A percentile compares a stretch with the other conserved stretches of the same genome.
Evolutionary conservation across 164 flowering plant species (phyloP).

Genomic region (Platanus orientalis): DNA sequence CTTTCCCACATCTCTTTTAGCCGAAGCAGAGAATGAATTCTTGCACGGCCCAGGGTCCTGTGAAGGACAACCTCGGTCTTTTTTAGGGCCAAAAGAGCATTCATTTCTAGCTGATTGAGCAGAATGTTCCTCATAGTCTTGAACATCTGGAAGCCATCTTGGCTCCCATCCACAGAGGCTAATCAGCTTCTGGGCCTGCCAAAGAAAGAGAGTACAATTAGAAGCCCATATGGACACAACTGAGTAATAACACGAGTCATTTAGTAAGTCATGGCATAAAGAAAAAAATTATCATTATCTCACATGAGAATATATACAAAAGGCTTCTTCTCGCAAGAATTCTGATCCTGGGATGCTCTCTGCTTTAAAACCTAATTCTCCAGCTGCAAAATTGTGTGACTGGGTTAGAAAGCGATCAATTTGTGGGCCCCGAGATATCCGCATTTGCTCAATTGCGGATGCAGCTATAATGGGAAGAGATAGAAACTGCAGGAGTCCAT

Average conservation of each 20-base stretch:
- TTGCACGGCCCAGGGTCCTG: conserved; percentile 56
- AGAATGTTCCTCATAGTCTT: conserved; percentile 95
- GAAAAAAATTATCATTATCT: conserved; percentile 18
- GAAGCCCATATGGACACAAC: background rate
- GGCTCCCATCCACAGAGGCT: conserved; percentile 99
- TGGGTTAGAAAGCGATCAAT: conserved; percentile 74
- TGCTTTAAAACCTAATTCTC: conserved; percentile 52
- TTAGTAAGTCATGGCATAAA: conserved; percentile 4
- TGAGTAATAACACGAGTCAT: background rate
- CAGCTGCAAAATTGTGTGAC: conserved; percentile 29
- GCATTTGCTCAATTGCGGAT: conserved; percentile 76
- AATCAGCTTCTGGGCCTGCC: conserved; percentile 89
- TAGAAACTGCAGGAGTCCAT: conserved; percentile 84
- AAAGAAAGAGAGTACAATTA: conserved; percentile 13
- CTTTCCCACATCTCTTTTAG: conserved; percentile 43
- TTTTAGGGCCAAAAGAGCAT: conserved; percentile 58
- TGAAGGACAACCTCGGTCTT: conserved; percentile 30
- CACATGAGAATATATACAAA: conserved; percentile 56
- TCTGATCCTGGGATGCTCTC: conserved; percentile 51
- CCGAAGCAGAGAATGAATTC: conserved; percentile 50
- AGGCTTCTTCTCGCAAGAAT: conserved; percentile 44
- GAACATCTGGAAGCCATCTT: conserved; percentile 87
- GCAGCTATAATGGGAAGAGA: conserved; percentile 78
- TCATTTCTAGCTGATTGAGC: conserved; percentile 93
- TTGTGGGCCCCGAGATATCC: conserved; percentile 55